Conservation (phyloP, 2,329 filamentous ascomycete genomes). For the Hawksworthiomyces lignivorus region DNA sequence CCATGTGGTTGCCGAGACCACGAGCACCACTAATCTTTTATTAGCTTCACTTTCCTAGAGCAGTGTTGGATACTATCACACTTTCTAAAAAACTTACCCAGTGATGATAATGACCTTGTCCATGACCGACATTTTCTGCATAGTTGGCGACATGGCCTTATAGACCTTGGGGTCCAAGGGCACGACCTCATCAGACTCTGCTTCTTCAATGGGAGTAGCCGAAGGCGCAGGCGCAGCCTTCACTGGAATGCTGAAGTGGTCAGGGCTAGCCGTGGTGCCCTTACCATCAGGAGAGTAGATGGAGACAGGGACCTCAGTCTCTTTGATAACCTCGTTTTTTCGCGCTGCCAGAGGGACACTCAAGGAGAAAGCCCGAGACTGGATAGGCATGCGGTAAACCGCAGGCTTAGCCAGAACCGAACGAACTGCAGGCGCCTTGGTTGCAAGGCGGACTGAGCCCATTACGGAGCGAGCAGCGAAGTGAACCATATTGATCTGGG, state of each 20-base stretch:
- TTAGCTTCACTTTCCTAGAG: constrained; percentile 19
- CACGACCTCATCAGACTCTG: constrained; percentile 39
- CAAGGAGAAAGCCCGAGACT: constrained; percentile 28
- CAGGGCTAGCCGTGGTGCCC: constrained; percentile 32
- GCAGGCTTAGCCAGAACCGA: constrained; percentile 14
- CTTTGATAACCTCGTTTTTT: constrained; percentile 40
- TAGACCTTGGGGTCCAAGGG: constrained; percentile 48
- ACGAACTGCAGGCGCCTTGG: constrained; percentile 20
- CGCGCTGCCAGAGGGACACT: constrained; percentile 30
- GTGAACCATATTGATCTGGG: constrained; percentile 21
- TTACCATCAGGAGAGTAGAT: constrained; percentile 42
- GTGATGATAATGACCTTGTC: constrained; percentile 67
- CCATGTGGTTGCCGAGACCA: constrained; percentile 73
- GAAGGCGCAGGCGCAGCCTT: constrained; percentile 16
- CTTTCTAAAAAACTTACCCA: constrained; percentile 42
- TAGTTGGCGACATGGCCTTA: constrained; percentile 52
- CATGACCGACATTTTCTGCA: constrained; percentile 61
- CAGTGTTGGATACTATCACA: neutral
- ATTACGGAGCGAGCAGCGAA: constrained; percentile 20
- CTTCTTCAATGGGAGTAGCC: constrained; percentile 20
- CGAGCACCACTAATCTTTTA: constrained; percentile 53
- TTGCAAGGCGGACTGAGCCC: constrained; percentile 22
- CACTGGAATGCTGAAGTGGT: constrained; percentile 50
- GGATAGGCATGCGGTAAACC: constrained; percentile 8
- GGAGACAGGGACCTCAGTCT: constrained; percentile 50